These are phyloP conservation scores for Dothistroma pini DNA, from an alignment of 2,329 filamentous ascomycete species.

Conservation along the genomic window DNA sequence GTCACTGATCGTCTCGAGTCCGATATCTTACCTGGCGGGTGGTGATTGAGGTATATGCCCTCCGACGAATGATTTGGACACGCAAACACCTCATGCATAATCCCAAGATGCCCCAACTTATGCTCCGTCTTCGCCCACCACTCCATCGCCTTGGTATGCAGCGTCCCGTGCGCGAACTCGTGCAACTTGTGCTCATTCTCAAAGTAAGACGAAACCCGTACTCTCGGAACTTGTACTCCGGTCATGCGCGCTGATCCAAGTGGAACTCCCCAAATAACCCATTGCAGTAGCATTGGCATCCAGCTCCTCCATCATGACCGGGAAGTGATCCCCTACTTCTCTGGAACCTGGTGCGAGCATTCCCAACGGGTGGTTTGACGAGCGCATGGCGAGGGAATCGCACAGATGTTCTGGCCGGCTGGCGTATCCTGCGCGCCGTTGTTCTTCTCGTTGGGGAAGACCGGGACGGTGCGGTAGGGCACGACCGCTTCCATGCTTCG, in stretches of 20 bases:
- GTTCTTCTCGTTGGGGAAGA: constrained; percentile 14
- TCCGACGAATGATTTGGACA: constrained; percentile 15
- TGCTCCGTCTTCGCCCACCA: constrained; percentile 9
- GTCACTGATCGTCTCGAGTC: not conserved
- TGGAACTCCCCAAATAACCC: constrained; percentile 13
- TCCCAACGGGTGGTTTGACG: constrained; percentile 22
- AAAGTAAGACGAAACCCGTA: constrained; percentile 20
- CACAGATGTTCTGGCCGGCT: constrained; percentile 7
- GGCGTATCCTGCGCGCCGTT: constrained; percentile 10
- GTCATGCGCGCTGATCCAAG: constrained; percentile 9
- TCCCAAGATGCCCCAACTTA: constrained; percentile 10
- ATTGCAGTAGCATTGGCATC: constrained; percentile 7
- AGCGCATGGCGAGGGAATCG: constrained; percentile 13
- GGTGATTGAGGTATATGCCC: constrained; percentile 17
- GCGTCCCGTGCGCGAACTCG: constrained; percentile 14
- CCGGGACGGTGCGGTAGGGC: constrained; percentile 12
- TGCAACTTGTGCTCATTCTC: constrained; percentile 15
- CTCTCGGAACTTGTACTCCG: constrained; percentile 5
- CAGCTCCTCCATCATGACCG: constrained; percentile 13
- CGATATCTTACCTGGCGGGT: constrained; percentile 7
- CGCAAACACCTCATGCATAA: constrained; percentile 18
- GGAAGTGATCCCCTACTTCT: constrained; percentile 14
- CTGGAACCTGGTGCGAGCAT: constrained; percentile 19
- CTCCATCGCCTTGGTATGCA: constrained; percentile 17
- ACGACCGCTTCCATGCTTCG: constrained; percentile 33